Conservation (phyloP, 495 filamentous ascomycete genomes). For the Cudoniella acicularis region DNA sequence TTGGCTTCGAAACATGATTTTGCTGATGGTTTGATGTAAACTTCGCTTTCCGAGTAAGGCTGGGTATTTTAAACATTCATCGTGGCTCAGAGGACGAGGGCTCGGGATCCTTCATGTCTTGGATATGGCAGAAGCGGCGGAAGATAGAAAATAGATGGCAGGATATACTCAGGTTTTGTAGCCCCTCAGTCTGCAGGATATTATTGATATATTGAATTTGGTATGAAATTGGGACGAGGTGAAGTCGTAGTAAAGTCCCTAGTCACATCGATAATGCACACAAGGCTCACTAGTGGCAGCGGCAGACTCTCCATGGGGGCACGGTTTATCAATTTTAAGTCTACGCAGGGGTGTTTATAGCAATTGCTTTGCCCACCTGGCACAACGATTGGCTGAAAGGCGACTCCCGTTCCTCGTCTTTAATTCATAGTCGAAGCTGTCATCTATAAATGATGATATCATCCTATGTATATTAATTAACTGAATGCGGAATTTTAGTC, state of each 20-base stretch:
- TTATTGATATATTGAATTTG: not conserved
- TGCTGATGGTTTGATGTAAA: not conserved
- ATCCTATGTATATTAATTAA: too few species aligned
- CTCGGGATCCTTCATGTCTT: not conserved
- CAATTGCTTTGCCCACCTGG: not conserved
- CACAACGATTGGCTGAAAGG: too few species aligned
- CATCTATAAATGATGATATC: too few species aligned
- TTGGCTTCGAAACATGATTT: slow-evolving; percentile 20
- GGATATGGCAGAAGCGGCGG: not conserved
- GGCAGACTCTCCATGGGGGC: not conserved
- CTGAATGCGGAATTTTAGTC: too few species aligned
- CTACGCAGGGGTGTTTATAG: not conserved
- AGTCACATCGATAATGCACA: not conserved
- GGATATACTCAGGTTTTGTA: not conserved
- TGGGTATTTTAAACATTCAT: not conserved
- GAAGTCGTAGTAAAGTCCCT: not conserved
- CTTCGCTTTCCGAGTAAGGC: not conserved
- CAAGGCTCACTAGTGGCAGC: not conserved
- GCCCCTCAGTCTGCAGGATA: not conserved
- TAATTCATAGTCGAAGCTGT: too few species aligned
- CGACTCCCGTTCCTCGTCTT: too few species aligned
- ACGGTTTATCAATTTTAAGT: not conserved
- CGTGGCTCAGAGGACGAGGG: not conserved
- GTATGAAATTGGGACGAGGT: not conserved
- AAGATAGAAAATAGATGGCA: not conserved